phyloP scores from a whole-genome alignment of 75 land plant species.

The Pinus tabuliformis region DNA sequence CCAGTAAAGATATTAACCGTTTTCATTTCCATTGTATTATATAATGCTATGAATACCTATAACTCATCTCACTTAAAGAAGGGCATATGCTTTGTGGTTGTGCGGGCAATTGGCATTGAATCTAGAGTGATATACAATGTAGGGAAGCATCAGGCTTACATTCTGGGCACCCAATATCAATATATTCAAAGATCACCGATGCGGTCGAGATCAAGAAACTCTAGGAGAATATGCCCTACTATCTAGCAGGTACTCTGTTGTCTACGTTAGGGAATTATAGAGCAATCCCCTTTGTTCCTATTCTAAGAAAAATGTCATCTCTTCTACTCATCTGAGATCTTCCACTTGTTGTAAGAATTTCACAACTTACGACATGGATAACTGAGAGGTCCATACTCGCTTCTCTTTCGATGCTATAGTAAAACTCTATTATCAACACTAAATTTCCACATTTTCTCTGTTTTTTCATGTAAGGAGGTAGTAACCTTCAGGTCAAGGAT shows the following conservation, averaged over 20 bases:
- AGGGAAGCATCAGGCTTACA: conserved; percentile 75
- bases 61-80: too few species aligned
- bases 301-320: not conserved
- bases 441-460: too few species aligned
- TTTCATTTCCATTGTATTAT: not conserved
- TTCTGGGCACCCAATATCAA: conserved; percentile 97
- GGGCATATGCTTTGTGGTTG: not conserved
- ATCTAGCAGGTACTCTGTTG: conserved; percentile 54
- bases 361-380: conserved; percentile 94
- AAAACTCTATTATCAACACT: not conserved
- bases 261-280: conserved; percentile 80
- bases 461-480: too few species aligned
- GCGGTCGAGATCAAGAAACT: conserved; percentile 98
- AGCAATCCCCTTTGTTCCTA: conserved; percentile 21
- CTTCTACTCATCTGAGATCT: conserved; percentile 32
- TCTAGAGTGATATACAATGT: conserved; percentile 86
- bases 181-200: conserved; percentile 92
- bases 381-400: conserved; percentile 69
- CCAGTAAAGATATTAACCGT: too few species aligned
- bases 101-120: conserved; percentile 59
- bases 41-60: too few species aligned
- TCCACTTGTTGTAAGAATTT: conserved; percentile 99
- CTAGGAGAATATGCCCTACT: conserved; percentile 89
- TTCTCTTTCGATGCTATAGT: conserved; percentile 76
- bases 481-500: too few species aligned